phyloP scores from a whole-genome alignment of 179 eudicot species.

The Beta corolliflora region DNA sequence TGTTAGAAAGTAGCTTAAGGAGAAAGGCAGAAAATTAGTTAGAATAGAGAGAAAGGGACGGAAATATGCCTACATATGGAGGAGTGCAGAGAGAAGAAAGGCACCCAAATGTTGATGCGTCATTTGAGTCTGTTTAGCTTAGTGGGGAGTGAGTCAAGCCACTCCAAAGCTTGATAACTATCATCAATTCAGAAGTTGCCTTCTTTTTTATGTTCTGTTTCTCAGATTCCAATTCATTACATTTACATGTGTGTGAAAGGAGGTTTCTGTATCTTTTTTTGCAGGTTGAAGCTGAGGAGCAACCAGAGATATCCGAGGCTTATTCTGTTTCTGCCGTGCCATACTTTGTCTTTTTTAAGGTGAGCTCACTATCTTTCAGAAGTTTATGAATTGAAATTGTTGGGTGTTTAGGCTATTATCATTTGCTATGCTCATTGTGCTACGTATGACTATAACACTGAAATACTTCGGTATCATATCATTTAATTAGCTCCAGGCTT shows the following conservation, averaged over 20 bases:
- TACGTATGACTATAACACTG: not conserved
- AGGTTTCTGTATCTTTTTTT: slow-evolving; percentile 12
- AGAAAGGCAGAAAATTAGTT: too few relatives aligned
- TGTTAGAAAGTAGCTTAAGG: too few relatives aligned
- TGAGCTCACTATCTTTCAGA: slow-evolving; percentile 18
- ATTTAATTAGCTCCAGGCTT: not conserved
- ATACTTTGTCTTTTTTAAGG: slow-evolving; percentile 85
- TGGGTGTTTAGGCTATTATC: not conserved
- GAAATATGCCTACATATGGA: too few relatives aligned
- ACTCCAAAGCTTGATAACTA: too few relatives aligned
- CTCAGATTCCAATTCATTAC: too few relatives aligned
- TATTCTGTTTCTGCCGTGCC: slow-evolving; percentile 91
- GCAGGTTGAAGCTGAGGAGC: slow-evolving; percentile 97
- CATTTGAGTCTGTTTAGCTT: too few relatives aligned
- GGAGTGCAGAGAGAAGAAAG: too few relatives aligned
- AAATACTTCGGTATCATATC: not conserved
- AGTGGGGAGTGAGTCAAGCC: too few relatives aligned
- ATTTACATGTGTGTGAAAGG: not conserved
- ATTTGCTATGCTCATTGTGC: not conserved
- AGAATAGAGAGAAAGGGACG: too few relatives aligned
- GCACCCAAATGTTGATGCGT: too few relatives aligned
- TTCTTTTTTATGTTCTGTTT: too few relatives aligned
- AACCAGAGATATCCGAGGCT: slow-evolving; percentile 89
- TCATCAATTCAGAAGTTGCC: too few relatives aligned
- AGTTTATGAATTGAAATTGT: not conserved